A percentile compares a stretch with the other conserved stretches of the same genome.
Conservation (phyloP, 176 grass and related monocot species). For the Chloris gayana region DNA sequence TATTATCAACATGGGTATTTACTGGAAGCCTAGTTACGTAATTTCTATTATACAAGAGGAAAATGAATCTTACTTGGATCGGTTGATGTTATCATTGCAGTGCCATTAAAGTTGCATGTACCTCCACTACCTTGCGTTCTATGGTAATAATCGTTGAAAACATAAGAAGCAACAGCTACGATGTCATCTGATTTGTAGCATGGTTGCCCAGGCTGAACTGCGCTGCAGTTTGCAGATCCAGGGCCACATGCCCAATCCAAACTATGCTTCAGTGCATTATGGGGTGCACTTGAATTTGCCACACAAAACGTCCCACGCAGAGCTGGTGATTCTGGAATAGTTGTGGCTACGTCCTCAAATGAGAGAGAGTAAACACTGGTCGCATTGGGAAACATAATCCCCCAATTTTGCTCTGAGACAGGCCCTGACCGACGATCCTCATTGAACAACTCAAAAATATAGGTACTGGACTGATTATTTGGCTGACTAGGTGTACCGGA, state of each 20-base stretch:
- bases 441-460: constrained; percentile 90
- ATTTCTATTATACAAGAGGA: constrained; percentile 16
- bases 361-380: constrained; percentile 68
- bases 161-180: constrained; percentile 83
- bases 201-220: constrained; percentile 78
- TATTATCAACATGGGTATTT: constrained; percentile 3
- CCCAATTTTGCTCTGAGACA: constrained; percentile 84
- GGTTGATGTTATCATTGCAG: constrained; percentile 74
- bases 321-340: constrained; percentile 58
- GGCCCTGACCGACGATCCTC: constrained; percentile 74
- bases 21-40: constrained; percentile 5
- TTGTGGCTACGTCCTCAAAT: constrained; percentile 57
- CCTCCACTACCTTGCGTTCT: constrained; percentile 87
- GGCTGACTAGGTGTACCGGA: constrained; percentile 85
- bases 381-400: constrained; percentile 79
- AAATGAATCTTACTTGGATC: constrained; percentile 84
- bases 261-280: constrained; percentile 74
- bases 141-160: constrained; percentile 97
- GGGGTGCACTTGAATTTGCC: constrained; percentile 72
- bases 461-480: constrained; percentile 69
- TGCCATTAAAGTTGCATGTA: constrained; percentile 92
- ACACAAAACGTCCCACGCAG: constrained; percentile 84
- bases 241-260: constrained; percentile 99
- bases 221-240: constrained; percentile 92
- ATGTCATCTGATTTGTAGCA: constrained; percentile 90